Percentiles rank a stretch among this genome's conserved stretches.
These are phyloP conservation scores for Cyclotella choctawhatcheeana DNA, from an alignment of 108 stramenopile species.

Conservation along the genomic window DNA sequence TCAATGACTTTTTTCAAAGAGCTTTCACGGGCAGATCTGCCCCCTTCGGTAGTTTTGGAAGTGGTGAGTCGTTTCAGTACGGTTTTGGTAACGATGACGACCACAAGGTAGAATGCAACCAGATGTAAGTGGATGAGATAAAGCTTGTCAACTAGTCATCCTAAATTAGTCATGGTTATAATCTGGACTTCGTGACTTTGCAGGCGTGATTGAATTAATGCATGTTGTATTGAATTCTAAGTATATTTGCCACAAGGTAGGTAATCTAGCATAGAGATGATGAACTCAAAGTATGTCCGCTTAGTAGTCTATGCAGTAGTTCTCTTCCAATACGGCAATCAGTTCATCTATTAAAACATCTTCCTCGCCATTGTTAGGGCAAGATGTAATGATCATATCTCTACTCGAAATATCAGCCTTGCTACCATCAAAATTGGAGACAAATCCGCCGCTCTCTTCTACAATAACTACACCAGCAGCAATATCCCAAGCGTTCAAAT, in stretches of 20 bases:
- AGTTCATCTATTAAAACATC: constrained; percentile 44
- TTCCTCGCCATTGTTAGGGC: constrained; percentile 32
- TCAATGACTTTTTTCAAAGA: constrained; percentile 36
- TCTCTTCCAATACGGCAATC: constrained; percentile 36
- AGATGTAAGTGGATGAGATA: constrained; percentile 36
- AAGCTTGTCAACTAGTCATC: too few relatives aligned
- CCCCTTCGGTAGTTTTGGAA: constrained; percentile 25
- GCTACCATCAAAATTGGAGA: constrained; percentile 70
- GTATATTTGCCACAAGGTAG: too few relatives aligned
- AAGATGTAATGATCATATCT: constrained; percentile 55
- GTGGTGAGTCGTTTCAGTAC: constrained; percentile 35
- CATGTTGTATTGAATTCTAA: too few relatives aligned
- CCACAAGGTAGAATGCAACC: constrained; percentile 46
- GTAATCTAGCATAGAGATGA: too few relatives aligned
- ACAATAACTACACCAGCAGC: constrained; percentile 78
- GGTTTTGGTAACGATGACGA: constrained; percentile 10
- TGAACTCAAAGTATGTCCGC: too few relatives aligned
- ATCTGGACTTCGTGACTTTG: too few relatives aligned
- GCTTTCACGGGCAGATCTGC: constrained; percentile 23
- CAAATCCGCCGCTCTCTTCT: constrained; percentile 73
- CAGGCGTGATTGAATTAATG: too few relatives aligned
- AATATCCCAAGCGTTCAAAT: constrained; percentile 86
- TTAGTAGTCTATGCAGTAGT: constrained; percentile 44
- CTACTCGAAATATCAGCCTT: constrained; percentile 46
- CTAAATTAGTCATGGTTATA: too few relatives aligned